Evolutionary conservation across 2,329 filamentous ascomycete species (phyloP).

Genomic region (Conoideocrella luteorostrata): DNA sequence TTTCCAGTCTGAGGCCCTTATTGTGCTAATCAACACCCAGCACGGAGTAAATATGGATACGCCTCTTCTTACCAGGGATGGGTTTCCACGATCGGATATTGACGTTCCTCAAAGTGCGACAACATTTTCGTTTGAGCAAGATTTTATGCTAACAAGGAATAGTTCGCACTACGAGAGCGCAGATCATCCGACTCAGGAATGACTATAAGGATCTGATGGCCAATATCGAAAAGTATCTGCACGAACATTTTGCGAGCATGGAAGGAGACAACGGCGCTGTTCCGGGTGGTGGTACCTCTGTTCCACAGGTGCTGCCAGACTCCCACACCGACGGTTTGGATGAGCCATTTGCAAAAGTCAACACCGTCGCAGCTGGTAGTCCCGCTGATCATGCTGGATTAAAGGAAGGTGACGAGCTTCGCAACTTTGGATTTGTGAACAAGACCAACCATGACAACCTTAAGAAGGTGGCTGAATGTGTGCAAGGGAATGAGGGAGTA

Average conservation of each 20-base stretch:
- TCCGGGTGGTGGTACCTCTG: conserved; percentile 15
- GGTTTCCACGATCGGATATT: conserved; percentile 86
- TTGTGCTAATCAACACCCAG: conserved; percentile 38
- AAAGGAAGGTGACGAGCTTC: conserved; percentile 71
- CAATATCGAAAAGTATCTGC: conserved; percentile 76
- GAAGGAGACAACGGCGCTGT: conserved; percentile 39
- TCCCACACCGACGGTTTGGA: conserved; percentile 20
- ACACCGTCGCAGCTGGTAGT: conserved; percentile 69
- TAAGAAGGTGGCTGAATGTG: conserved; percentile 78
- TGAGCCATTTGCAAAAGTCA: conserved; percentile 76
- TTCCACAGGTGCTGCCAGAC: conserved; percentile 25
- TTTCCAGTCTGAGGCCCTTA: not conserved
- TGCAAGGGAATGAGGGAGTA: conserved; percentile 85
- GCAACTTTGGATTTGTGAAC: conserved; percentile 79
- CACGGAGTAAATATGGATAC: conserved; percentile 93
- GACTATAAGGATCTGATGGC: conserved; percentile 89
- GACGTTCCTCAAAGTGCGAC: conserved; percentile 90
- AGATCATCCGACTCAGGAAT: conserved; percentile 84
- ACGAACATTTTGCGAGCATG: conserved; percentile 78
- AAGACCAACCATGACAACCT: conserved; percentile 80
- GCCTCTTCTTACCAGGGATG: conserved; percentile 76
- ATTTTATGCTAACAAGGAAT: conserved; percentile 11
- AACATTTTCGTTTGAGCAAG: too few relatives aligned
- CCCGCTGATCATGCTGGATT: conserved; percentile 81
- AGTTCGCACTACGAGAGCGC: conserved; percentile 89